Evolutionary conservation across 2,329 filamentous ascomycete species (phyloP), one percentile per base, ranked within the genome.

Genomic region (Arthrobotrys sphaeroides): DNA sequence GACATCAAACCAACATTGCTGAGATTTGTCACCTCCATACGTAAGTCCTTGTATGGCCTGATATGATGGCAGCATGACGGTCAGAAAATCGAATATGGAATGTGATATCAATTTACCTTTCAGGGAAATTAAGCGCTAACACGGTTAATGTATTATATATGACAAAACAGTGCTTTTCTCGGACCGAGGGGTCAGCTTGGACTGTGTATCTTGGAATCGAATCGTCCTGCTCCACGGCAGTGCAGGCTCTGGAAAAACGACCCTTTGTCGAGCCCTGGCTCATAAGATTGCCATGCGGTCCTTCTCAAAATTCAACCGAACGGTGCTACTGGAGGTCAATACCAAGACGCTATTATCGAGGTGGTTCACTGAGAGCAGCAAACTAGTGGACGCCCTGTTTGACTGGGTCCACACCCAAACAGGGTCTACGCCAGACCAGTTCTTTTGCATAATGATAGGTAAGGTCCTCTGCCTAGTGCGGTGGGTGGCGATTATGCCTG

Each of bases 231-330:
- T 80, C 18, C 73, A 79, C 73, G 78, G 78, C 1, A 70, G 77
- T 42, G 78, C 78, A 28, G 79, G 79, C 9, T 78, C 76, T 36
- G 79, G 79, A 3, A 79, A 80, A 74, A 80, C 78, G 5, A 78
- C 76, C 33, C 70, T 79, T 10, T 79, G 70, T n/a, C 45, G 77
- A 16, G 78, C 79, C 28, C 67, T 80, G 16, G 78, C 79, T 22
- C 78, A 80, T 36, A 80, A 80, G 49, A 65, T 79, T n/a, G 78
- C 79, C 13, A 79, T 79, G 43, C 74, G 79, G 7, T 76, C 79
- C 20, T 78, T 78, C 2, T 78, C 64, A n/a, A 77, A 70, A 24
- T 80, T 78, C 69, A 77, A 73, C 9, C 65, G 73, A 13, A 76
- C 62, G 16, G 53, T 76, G 22, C 38, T 80, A 3, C 49, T 79